Conservation (phyloP, 352 stramenopile genomes). For the Phytophthora ohioensis region DNA sequence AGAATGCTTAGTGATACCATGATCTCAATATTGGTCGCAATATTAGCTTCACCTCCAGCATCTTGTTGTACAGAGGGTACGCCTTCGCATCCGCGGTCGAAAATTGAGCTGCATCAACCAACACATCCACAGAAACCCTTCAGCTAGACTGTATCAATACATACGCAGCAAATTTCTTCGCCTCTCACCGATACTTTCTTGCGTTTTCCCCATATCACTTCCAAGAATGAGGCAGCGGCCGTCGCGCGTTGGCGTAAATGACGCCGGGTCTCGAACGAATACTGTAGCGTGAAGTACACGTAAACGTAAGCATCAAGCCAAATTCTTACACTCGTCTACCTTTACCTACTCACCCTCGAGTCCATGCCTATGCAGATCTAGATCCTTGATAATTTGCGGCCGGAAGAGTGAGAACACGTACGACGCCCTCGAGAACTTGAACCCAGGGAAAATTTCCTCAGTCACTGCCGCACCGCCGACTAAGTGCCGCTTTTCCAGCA, state of each 20-base stretch:
- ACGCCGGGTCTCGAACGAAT: slow-evolving; percentile 84
- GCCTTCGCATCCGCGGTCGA: slow-evolving; percentile 75
- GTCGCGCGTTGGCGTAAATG: slow-evolving; percentile 88
- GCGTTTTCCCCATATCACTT: slow-evolving; percentile 77
- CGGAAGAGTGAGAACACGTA: slow-evolving; percentile 93
- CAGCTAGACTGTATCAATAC: neutral
- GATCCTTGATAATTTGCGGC: slow-evolving; percentile 90
- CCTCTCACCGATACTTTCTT: slow-evolving; percentile 70
- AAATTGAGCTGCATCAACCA: slow-evolving; percentile 74
- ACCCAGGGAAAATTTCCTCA: slow-evolving; percentile 92
- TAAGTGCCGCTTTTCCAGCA: slow-evolving; percentile 90
- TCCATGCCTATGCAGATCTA: slow-evolving; percentile 83
- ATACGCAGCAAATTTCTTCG: neutral
- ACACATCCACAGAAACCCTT: neutral
- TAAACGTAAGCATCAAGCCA: neutral
- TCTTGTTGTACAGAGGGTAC: slow-evolving; percentile 86
- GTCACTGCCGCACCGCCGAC: slow-evolving; percentile 91
- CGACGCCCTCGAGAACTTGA: slow-evolving; percentile 92
- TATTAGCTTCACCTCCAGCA: slow-evolving; percentile 62
- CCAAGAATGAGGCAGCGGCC: slow-evolving; percentile 84
- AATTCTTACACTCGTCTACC: neutral
- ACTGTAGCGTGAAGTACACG: slow-evolving; percentile 40
- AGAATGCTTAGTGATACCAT: neutral
- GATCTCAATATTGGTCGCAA: neutral
- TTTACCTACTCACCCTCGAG: slow-evolving; percentile 59